Evolutionary conservation across 352 stramenopile species (phyloP).

Genomic region (Aphanomyces astaci): DNA sequence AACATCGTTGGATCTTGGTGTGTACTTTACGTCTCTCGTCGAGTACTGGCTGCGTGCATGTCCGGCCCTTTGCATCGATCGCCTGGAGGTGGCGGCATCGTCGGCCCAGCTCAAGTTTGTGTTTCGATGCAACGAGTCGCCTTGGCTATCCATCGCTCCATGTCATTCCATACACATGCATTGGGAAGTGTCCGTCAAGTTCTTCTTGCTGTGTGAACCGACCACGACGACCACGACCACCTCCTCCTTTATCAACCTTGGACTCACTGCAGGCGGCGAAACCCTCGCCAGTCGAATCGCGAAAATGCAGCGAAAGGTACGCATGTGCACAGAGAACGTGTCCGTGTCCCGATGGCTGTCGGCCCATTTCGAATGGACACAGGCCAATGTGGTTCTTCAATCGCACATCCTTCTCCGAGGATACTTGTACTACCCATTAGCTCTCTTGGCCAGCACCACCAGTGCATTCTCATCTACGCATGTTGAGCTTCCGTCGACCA

Average conservation of each 20-base stretch:
- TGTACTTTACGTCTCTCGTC: conserved; percentile 62
- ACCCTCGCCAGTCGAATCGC: conserved; percentile 64
- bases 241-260: conserved; percentile 30
- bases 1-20: conserved; percentile 42
- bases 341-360: conserved; percentile 34
- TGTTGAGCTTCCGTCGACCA: conserved; percentile 30
- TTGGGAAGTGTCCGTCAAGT: conserved; percentile 77
- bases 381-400: conserved; percentile 39
- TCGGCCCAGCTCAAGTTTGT: conserved; percentile 73
- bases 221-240: neutral
- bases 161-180: conserved; percentile 34
- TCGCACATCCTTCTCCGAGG: conserved; percentile 54
- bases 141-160: neutral
- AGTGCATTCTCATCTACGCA: no score
- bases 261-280: conserved; percentile 62
- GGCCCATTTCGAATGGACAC: conserved; percentile 26
- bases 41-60: conserved; percentile 63
- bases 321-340: conserved; percentile 45
- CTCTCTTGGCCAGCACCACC: conserved; percentile 19
- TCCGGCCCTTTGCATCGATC: conserved; percentile 33
- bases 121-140: conserved; percentile 29
- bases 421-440: conserved; percentile 59
- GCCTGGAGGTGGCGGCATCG: conserved; percentile 45
- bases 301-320: conserved; percentile 58
- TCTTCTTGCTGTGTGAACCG: conserved; percentile 44